Evolutionary conservation across 352 stramenopile genomes (phyloP).

Genomic region (Lagenidium sp.): DNA sequence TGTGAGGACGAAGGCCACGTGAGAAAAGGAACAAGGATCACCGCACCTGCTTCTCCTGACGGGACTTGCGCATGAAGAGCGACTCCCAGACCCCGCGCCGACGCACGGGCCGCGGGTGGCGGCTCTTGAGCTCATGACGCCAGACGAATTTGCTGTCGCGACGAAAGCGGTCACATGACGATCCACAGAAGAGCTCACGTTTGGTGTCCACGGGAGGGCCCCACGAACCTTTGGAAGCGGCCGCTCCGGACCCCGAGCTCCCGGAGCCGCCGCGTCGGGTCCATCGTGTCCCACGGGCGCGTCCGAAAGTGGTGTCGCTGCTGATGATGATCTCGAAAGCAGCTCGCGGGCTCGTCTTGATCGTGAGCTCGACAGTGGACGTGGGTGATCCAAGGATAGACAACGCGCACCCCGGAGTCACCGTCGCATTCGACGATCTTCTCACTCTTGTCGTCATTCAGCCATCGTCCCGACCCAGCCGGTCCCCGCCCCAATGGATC

Average conservation of each 20-base stretch:
- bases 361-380: no score
- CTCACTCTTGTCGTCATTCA: no score
- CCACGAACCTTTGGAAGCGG: conserved; percentile 41
- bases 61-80: conserved; percentile 73
- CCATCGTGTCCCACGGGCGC: conserved; percentile 11
- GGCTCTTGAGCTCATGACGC: conserved; percentile 42
- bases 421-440: no score
- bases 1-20: not conserved
- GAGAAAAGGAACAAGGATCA: not conserved
- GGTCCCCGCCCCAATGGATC: no score
- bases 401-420: no score
- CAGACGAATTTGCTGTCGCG: conserved; percentile 34
- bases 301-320: no score
- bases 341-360: no score
- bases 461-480: no score
- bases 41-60: conserved; percentile 46
- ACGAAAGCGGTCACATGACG: no score
- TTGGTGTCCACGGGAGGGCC: no score
- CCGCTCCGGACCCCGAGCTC: conserved; percentile 29
- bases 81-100: conserved; percentile 47
- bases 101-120: conserved; percentile 17
- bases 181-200: no score
- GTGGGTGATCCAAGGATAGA: no score
- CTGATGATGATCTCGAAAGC: not conserved
- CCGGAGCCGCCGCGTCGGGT: conserved; percentile 20